Base-by-base conservation (phyloP, 305 asterid genomes). In the Caryopteris hybrid region DNA sequence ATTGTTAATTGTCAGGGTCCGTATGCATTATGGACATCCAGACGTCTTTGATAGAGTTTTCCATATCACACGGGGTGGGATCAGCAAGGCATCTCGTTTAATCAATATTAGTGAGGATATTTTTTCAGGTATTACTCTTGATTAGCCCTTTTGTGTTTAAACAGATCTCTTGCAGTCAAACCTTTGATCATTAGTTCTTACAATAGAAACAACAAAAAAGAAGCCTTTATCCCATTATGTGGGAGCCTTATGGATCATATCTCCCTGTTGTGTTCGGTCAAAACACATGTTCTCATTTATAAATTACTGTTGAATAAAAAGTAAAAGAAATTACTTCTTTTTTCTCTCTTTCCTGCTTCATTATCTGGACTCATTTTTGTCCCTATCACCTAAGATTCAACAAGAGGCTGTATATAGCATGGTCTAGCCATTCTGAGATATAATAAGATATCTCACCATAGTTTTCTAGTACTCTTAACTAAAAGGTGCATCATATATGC, bases 21-120 rank as follows among this genome's bases (percentile, higher is more conserved):
- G 99, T 73, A 93, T 93, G 99, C 99, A 93, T 84, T 93, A 93
- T 80, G 99, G 99, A 46, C 99, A 93, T 82, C 97, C 99, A 36
- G 99, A 93, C 79, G 96, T 93, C 58, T 93, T 93, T 79, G 99
- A 93, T 80, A 91, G 99, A 81, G 74, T 93, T 72, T 93, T 93
- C 79, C 99, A 93, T 74, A 77, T 93, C 73, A 93, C 96, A 68
- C 86, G 99, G 70, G 99, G 99, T 79, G 99, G 97, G 67, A 91
- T 93, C 82, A 91, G 99, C 84, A 93, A 93, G 75, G 90, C 99
- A 29, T 93, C 99, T 68, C 99, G 97, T 66, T 87, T 93, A 46
- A 91, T 93, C 69, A 93, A 93, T 78, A 93, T 93, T 53, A 93
- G 99, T 66, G 99, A 93, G 86, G 99, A 93, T 76, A 90, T 93